Evolutionary conservation across 305 asterid species (phyloP).

Genomic region (Solanum hybrid): DNA sequence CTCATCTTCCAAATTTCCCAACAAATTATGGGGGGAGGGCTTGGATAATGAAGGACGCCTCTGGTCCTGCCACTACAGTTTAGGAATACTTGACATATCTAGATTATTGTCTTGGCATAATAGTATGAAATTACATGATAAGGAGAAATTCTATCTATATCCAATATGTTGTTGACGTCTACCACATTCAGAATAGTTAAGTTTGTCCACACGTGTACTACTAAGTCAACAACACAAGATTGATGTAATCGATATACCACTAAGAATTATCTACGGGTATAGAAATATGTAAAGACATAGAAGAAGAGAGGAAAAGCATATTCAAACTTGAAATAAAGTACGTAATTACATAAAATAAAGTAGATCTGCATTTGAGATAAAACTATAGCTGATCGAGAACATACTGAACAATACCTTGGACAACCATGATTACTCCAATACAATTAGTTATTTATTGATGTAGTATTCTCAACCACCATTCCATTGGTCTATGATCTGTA

Average conservation of each 20-base stretch:
- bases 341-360: neutral
- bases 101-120: neutral
- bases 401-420: neutral
- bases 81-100: neutral
- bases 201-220: neutral
- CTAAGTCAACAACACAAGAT: neutral
- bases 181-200: neutral
- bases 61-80: neutral
- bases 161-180: neutral
- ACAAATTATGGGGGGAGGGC: too few species aligned
- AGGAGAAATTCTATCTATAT: neutral
- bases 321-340: neutral
- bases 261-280: neutral
- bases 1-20: too few species aligned
- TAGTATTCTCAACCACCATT: neutral
- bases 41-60: too few species aligned
- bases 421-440: neutral
- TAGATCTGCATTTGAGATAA: neutral
- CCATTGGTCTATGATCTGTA: neutral
- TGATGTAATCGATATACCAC: neutral
- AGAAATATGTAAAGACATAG: neutral
- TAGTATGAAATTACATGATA: neutral
- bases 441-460: neutral
- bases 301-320: neutral
- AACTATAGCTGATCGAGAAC: neutral